These are phyloP conservation scores for Penstemon newberryi DNA, from an alignment of 257 asterid species.

Conservation along the genomic window DNA sequence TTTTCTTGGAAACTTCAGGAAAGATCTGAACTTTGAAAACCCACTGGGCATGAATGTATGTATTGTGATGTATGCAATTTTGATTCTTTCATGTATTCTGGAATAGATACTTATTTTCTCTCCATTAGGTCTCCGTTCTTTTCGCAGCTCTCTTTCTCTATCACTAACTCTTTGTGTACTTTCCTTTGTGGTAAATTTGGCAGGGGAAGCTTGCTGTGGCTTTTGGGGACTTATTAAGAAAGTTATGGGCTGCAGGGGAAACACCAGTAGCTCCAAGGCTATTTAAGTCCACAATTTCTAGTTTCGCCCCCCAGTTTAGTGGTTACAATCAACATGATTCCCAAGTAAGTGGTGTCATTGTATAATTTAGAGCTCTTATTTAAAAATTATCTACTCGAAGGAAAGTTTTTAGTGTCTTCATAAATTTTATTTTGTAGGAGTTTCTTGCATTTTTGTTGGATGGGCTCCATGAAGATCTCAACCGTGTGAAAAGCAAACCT, in stretches of 20 bases:
- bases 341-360: slow-evolving; percentile 48
- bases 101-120: slow-evolving; percentile 4
- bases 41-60: slow-evolving; percentile 69
- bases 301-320: slow-evolving; percentile 65
- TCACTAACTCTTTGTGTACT: slow-evolving; percentile 28
- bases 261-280: slow-evolving; percentile 43
- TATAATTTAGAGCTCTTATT: slow-evolving; percentile 18
- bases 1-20: slow-evolving; percentile 67
- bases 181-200: not conserved
- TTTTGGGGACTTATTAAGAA: slow-evolving; percentile 67
- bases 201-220: slow-evolving; percentile 77
- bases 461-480: slow-evolving; percentile 83
- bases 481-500: slow-evolving; percentile 70
- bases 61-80: slow-evolving; percentile 12
- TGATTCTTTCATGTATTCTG: slow-evolving; percentile 1
- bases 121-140: not conserved
- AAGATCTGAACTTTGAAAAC: slow-evolving; percentile 63
- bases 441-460: slow-evolving; percentile 71
- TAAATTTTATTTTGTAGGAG: slow-evolving; percentile 45
- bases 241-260: slow-evolving; percentile 70
- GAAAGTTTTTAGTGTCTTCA: slow-evolving; percentile 22
- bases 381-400: slow-evolving; percentile 8
- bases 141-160: not conserved
- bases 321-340: slow-evolving; percentile 77
- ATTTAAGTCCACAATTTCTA: slow-evolving; percentile 61